Base-by-base conservation (phyloP, 2,329 filamentous ascomycete genomes). In the Cercospora sojina region DNA sequence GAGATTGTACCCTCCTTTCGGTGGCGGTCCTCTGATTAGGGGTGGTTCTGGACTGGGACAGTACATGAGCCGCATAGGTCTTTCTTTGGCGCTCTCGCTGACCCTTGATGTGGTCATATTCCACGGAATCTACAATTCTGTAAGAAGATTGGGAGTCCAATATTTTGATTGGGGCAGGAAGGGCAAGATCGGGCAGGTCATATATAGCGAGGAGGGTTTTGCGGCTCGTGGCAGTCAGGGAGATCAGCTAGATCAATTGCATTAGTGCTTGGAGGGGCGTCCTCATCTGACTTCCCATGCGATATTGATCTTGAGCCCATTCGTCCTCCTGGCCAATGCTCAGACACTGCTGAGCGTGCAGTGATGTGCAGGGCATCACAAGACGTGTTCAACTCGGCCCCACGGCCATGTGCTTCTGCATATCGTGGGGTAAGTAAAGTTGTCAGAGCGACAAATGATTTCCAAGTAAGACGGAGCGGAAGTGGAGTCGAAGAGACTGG, bases 111-210 rank as follows among this genome's bases (percentile, higher is more conserved):
- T 66, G 2, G 16, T 69, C 2, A 31, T 72, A 7, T 75, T 74
- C 61, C 67, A 65, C 10, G 68, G 65, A 5, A 43, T 74, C 3
- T 73, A 69, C 49, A 58, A 51, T 29, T 12, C 67, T 1, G 68
- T 70, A 2, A 62, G 69, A 12, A 69, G 60, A 35, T 47, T 70
- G 13, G 74, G 73, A 2, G 63, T 59, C 3, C 41, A 29, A 16
- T 35, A 55, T n/a, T 74, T 70, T 56, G 67, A 66, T 8, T 75
- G 73, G 74, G 66, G 67, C 10, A 57, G 58, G 13, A 66, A 23
- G 29, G 64, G 65, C 8, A 67, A 56, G 56, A 67, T 62, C n/a
- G 64, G 59, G 25, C 47, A 35, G 25, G 31, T 61, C 29, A 67
- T 67, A 20, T 64, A 64, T 29, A 67, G 56, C 25, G 63, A 55